phyloP scores from a whole-genome alignment of 2,329 filamentous ascomycete species.

The Arthrobotrys sinensis region DNA sequence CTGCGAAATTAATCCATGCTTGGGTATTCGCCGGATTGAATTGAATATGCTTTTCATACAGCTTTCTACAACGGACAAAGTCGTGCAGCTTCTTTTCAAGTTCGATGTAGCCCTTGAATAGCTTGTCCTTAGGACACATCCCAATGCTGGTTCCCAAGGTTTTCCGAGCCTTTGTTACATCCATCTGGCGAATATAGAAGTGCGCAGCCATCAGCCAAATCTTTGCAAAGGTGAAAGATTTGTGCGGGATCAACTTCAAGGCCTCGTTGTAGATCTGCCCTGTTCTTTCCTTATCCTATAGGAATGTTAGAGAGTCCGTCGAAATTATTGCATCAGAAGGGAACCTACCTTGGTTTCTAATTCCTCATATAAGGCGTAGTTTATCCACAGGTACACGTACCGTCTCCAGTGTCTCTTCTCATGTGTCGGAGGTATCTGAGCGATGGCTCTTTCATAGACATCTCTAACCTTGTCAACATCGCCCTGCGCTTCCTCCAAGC shows the following conservation, averaged over 20 bases:
- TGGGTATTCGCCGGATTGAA: constrained; percentile 92
- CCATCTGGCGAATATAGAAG: constrained; percentile 89
- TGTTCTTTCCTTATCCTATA: constrained; percentile 78
- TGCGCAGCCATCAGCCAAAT: constrained; percentile 94
- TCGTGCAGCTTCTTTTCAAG: constrained; percentile 94
- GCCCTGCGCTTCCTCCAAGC: constrained; percentile 87
- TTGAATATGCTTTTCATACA: constrained; percentile 94
- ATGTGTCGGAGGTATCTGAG: constrained; percentile 92
- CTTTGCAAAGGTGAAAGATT: constrained; percentile 97
- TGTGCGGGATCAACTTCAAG: constrained; percentile 89
- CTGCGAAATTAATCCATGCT: constrained; percentile 96
- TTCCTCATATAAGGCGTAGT: constrained; percentile 97
- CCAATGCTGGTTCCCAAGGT: constrained; percentile 91
- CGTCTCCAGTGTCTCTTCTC: constrained; percentile 98
- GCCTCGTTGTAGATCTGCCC: constrained; percentile 93
- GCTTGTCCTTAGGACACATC: constrained; percentile 94
- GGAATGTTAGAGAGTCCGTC: constrained; percentile 41
- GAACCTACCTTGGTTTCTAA: constrained; percentile 76
- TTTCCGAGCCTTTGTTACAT: constrained; percentile 85
- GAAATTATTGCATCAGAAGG: not conserved
- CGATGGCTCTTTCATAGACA: constrained; percentile 94
- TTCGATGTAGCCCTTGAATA: constrained; percentile 94
- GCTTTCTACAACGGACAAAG: constrained; percentile 88
- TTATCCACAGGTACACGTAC: constrained; percentile 98
- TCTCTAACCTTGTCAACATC: constrained; percentile 88